Evolutionary conservation across 2,329 filamentous ascomycete genomes (phyloP), one percentile per base, ranked within the genome.

Genomic region (Paecilomyces variotii): DNA sequence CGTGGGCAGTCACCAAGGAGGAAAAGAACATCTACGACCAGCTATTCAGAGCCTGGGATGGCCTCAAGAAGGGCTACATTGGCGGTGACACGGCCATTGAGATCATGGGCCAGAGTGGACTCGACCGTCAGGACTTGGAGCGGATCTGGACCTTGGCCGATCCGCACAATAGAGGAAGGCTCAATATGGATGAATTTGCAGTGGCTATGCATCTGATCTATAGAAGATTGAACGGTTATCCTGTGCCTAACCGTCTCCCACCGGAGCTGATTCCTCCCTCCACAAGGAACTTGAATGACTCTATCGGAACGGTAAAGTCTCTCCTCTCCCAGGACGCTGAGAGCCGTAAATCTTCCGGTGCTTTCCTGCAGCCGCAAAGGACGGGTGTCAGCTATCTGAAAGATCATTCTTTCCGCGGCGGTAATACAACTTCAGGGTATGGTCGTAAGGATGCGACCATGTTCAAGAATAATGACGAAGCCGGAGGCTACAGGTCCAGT

Each of bases 121-220:
- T 99, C 30, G 90, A 94, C 54, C 95, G 95, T 74, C 80, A 87
- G 27, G 94, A 97, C 66, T 79, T 99, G 39, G 94, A 97, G 74
- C 84, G 88, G 32, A 87, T 97, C 55, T 99, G 94, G 94, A 97
- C 94, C 9, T 79, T 99, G 59, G 88, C 93, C 2, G 94, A 99
- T 71, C 88, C 92, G 32, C 88, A 92, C 63, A 97, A 99, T 74
- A 94, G 94, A 73, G 94, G 94, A 19, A 88, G 92, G 58, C 82
- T 99, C 30, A 92, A 99, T 68, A 84, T 97, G 68, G 94, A 99
- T 71, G 94, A 99, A 70, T 99, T 99, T 70, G 92, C 94, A 7
- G 93, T 99, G 56, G 91, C 92, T 9, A 99, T 99, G 94, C 94
- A 99, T 82, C 79, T 99, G 76, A 99, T 99, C 68, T 99, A 99